Evolutionary conservation across 768 basidiomycete genomes (phyloP).

Genomic region (Termitomyces sp.): DNA sequence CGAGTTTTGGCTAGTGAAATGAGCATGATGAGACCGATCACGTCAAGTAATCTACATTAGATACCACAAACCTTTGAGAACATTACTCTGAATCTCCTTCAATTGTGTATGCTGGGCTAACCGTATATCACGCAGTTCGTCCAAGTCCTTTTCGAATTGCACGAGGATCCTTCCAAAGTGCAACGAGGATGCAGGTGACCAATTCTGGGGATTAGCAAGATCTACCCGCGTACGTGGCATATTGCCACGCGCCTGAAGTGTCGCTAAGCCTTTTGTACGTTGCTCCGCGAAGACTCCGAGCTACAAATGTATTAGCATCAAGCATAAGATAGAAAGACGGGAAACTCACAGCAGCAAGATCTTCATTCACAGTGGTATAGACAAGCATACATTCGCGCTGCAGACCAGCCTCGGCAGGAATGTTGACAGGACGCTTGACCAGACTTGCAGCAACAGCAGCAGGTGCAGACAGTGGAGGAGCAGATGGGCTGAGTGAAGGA

Average conservation of each 20-base stretch:
- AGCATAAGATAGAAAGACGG: background rate
- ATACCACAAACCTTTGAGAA: conserved; percentile 55
- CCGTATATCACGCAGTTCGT: conserved; percentile 31
- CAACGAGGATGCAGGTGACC: conserved; percentile 45
- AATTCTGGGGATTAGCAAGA: conserved; percentile 41
- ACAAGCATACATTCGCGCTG: conserved; percentile 58
- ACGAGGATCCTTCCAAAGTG: conserved; percentile 46
- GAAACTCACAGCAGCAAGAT: conserved; percentile 55
- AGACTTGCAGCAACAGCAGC: conserved; percentile 1
- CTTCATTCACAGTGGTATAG: conserved; percentile 37
- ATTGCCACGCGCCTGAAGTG: conserved; percentile 29
- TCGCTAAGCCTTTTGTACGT: conserved; percentile 25
- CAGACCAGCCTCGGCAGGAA: conserved; percentile 53
- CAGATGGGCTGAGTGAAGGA: background rate
- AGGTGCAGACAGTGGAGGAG: background rate
- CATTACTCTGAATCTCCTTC: conserved; percentile 53
- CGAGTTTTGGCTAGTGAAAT: conserved; percentile 62
- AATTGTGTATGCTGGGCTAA: conserved; percentile 26
- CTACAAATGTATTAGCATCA: conserved; percentile 23
- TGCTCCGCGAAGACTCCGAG: conserved; percentile 34
- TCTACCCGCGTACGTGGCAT: conserved; percentile 37
- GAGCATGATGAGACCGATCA: conserved; percentile 2
- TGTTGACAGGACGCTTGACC: conserved; percentile 6
- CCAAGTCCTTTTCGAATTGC: conserved; percentile 48
- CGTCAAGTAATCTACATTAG: background rate